Percentiles rank a stretch among this genome's conserved stretches.
Conservation (phyloP, 495 filamentous ascomycete species). For the Articulospora tetracladia region DNA sequence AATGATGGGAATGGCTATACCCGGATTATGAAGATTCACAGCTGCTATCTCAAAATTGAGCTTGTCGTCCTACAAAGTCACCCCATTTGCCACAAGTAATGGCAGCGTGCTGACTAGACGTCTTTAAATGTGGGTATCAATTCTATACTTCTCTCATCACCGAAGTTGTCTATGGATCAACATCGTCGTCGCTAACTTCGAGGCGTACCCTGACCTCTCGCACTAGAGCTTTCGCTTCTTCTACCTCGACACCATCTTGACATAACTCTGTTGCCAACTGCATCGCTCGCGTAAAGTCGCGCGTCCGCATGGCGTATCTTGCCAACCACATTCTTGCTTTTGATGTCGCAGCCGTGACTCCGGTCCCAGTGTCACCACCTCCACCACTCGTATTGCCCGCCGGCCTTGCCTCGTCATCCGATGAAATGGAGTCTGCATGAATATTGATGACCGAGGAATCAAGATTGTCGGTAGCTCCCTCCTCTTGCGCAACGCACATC, state of each 20-base stretch:
- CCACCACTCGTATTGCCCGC: slow-evolving; percentile 18
- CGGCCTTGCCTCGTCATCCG: slow-evolving; percentile 30
- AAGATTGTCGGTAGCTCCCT: slow-evolving; percentile 37
- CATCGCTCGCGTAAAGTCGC: slow-evolving; percentile 70
- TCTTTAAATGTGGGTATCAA: neutral
- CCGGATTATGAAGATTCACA: no score
- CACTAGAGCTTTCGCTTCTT: slow-evolving; percentile 95
- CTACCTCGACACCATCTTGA: slow-evolving; percentile 95
- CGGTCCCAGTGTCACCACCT: slow-evolving; percentile 46
- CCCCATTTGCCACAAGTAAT: no score
- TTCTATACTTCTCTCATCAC: neutral
- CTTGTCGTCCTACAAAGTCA: neutral
- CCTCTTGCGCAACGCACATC: slow-evolving; percentile 86
- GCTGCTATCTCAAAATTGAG: neutral
- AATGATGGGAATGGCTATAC: neutral
- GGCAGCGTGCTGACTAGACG: no score
- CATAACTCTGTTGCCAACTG: slow-evolving; percentile 85
- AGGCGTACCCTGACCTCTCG: slow-evolving; percentile 81
- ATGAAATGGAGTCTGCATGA: slow-evolving; percentile 22
- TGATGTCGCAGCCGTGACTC: slow-evolving; percentile 83
- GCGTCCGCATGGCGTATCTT: slow-evolving; percentile 67
- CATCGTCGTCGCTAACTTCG: slow-evolving; percentile 36
- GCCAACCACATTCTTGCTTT: slow-evolving; percentile 95
- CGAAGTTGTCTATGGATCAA: neutral
- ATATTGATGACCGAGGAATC: slow-evolving; percentile 23